A percentile compares a stretch with the other conserved stretches of the same genome.
Conservation (phyloP, 2,329 filamentous ascomycete species). For the Polychaeton citri region DNA sequence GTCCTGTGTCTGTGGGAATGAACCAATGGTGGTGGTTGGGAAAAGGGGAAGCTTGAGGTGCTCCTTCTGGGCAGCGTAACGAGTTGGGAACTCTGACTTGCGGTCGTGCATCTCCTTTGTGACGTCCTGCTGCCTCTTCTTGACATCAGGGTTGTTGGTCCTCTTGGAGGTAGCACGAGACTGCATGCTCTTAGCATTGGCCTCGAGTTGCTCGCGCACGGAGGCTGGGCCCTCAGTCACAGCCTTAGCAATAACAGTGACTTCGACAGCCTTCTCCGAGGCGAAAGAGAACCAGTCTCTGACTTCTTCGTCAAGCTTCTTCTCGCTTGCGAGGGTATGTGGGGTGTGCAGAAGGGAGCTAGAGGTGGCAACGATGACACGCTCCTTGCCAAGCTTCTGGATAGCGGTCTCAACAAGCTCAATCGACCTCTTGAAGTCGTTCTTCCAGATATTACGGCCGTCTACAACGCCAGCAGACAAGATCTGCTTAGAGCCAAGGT, state of each 20-base stretch:
- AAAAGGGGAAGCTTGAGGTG: conserved; percentile 90
- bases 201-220: conserved; percentile 80
- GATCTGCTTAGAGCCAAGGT: conserved; percentile 76
- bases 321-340: conserved; percentile 95
- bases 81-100: conserved; percentile 72
- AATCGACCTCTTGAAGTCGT: conserved; percentile 92
- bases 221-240: conserved; percentile 82
- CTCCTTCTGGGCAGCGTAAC: conserved; percentile 80
- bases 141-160: conserved; percentile 95
- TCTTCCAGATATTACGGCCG: conserved; percentile 99
- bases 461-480: conserved; percentile 95
- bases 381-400: conserved; percentile 93
- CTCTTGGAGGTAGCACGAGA: conserved; percentile 81
- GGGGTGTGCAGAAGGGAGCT: conserved; percentile 97
- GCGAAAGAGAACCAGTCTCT: conserved; percentile 98
- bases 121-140: conserved; percentile 87
- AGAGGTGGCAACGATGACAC: conserved; percentile 92
- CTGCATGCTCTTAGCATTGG: conserved; percentile 89
- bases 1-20: conserved; percentile 98
- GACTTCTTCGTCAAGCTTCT: conserved; percentile 90
- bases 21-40: conserved; percentile 98
- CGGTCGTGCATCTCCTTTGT: conserved; percentile 78
- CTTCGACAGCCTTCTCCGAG: conserved; percentile 81
- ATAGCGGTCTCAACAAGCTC: conserved; percentile 79
- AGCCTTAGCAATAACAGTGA: conserved; percentile 90